phyloP scores from a whole-genome alignment of 192 early-diverging fungal species.

The Blastocladiella britannica region DNA sequence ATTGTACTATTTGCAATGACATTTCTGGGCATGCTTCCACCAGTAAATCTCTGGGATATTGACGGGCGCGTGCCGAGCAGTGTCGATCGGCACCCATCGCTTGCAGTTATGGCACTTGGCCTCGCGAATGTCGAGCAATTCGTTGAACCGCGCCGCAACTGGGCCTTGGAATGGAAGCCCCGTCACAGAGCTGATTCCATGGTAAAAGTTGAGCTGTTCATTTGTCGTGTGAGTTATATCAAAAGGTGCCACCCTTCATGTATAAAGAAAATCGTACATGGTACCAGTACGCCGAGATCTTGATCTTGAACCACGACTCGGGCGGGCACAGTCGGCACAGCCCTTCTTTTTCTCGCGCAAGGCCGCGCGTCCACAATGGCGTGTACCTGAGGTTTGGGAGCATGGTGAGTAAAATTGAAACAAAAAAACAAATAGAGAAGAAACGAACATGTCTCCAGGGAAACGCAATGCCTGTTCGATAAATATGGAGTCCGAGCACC shows the following conservation, averaged over 20 bases:
- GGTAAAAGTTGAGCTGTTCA: conserved; percentile 25
- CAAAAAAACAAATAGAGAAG: too few species aligned
- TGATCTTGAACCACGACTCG: conserved; percentile 22
- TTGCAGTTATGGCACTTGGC: conserved; percentile 20
- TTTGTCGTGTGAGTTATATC: too few species aligned
- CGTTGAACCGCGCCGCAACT: background rate
- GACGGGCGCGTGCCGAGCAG: conserved; percentile 14
- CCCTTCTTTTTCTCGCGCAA: conserved; percentile 22
- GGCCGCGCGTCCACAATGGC: conserved; percentile 23
- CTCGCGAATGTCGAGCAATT: conserved; percentile 6
- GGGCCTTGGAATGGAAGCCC: conserved; percentile 21
- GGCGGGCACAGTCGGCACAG: conserved; percentile 21
- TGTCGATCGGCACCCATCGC: conserved; percentile 18
- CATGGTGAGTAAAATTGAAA: too few species aligned
- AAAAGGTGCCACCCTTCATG: too few species aligned
- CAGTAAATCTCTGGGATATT: conserved; percentile 27
- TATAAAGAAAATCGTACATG: too few species aligned
- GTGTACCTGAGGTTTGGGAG: conserved; percentile 21
- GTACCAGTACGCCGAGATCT: conserved; percentile 33
- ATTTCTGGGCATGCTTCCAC: conserved; percentile 30
- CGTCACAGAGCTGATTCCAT: conserved; percentile 24
- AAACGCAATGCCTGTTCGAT: too few species aligned
- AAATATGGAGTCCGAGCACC: too few species aligned
- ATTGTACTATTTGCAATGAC: too few species aligned
- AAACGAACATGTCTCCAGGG: too few species aligned